Evolutionary conservation across 768 basidiomycete genomes (phyloP).

Genomic region (Dacryopinax spathularia): DNA sequence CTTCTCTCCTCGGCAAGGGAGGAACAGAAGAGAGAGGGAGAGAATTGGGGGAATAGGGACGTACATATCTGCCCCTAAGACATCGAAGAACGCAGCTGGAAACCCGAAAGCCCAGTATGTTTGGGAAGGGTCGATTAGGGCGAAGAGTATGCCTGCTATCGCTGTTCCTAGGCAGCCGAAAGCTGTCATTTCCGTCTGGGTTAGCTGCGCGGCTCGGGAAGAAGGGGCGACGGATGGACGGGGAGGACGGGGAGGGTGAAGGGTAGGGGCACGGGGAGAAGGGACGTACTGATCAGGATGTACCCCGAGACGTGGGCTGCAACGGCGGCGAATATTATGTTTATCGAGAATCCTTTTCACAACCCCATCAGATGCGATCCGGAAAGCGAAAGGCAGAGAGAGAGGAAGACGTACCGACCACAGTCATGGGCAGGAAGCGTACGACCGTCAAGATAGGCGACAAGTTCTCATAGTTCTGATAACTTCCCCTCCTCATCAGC

Average conservation of each 20-base stretch:
- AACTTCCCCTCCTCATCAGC: slow-evolving; percentile 27
- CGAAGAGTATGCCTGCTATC: slow-evolving; percentile 48
- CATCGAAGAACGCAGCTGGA: slow-evolving; percentile 48
- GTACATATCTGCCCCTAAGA: slow-evolving; percentile 65
- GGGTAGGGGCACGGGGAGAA: too few species aligned
- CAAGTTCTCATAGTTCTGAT: slow-evolving; percentile 48
- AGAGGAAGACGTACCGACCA: slow-evolving; percentile 35
- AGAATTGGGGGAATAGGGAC: too few species aligned
- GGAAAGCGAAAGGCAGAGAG: too few species aligned
- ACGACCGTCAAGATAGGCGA: slow-evolving; percentile 47
- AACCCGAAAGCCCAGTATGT: slow-evolving; percentile 68
- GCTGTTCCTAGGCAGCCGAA: slow-evolving; percentile 46
- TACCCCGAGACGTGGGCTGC: slow-evolving; percentile 43
- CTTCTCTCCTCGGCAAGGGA: too few species aligned
- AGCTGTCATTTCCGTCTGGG: slow-evolving; percentile 26
- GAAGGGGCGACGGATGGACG: neutral
- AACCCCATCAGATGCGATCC: too few species aligned
- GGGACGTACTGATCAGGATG: slow-evolving; percentile 45
- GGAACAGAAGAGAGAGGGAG: too few species aligned
- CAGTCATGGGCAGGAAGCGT: slow-evolving; percentile 57
- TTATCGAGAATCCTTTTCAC: slow-evolving; percentile 27
- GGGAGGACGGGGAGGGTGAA: too few species aligned
- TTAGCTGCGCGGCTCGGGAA: slow-evolving; percentile 10
- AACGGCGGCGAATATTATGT: slow-evolving; percentile 49
- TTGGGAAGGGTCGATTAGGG: slow-evolving; percentile 41